Evolutionary conservation across 179 eudicot species (phyloP).

Genomic region (Beta macrorhiza): DNA sequence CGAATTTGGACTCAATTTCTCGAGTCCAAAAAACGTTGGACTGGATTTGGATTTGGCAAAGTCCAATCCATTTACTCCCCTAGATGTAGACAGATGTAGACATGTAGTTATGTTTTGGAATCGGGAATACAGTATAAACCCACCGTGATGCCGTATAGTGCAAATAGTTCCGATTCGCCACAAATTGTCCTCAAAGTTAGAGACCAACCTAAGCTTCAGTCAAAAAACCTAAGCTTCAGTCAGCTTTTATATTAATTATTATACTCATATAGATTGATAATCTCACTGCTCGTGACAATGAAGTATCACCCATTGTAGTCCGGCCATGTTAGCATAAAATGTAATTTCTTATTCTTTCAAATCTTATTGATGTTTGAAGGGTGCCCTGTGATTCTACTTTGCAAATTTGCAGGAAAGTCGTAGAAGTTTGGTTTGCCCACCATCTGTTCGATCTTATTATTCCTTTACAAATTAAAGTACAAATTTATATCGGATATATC

Average conservation of each 20-base stretch:
- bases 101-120: too few species aligned
- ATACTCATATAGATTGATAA: not conserved
- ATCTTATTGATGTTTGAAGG: not conserved
- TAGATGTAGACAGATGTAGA: too few species aligned
- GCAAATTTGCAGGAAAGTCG: not conserved
- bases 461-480: not conserved
- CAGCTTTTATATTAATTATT: not conserved
- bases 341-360: not conserved
- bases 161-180: too few species aligned
- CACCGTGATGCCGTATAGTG: too few species aligned
- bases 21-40: too few species aligned
- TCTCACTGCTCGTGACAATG: not conserved
- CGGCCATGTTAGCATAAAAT: not conserved
- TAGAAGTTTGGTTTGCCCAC: slow-evolving; percentile 3
- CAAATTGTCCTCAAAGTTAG: slow-evolving; percentile 6
- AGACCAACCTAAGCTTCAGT: not conserved
- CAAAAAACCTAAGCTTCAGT: not conserved
- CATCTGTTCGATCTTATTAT: slow-evolving; percentile 10
- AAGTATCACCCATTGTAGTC: not conserved
- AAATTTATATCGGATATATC: too few species aligned
- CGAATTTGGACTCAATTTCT: too few species aligned
- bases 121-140: too few species aligned
- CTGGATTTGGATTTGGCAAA: too few species aligned
- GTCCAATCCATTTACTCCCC: too few species aligned
- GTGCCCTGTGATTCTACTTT: not conserved